These are phyloP conservation scores for Trametes pubescens DNA, from an alignment of 1,284 basidiomycete species.

Conservation along the genomic window DNA sequence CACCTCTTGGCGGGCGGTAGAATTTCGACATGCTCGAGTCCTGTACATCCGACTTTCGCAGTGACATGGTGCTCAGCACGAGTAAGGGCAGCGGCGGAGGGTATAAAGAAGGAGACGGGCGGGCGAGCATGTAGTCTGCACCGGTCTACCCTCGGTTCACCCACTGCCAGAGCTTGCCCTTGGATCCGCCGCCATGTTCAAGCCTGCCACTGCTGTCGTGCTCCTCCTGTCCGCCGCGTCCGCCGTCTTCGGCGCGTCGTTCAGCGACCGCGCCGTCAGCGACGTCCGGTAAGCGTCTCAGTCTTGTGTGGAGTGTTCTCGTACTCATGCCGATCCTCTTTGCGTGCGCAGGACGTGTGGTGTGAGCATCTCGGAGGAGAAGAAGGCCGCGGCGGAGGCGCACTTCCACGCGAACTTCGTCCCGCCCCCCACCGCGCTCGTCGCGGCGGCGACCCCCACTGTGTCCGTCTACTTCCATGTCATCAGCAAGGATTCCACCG, in stretches of 20 bases:
- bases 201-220: slow-evolving; percentile 18
- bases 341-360: slow-evolving; percentile 44
- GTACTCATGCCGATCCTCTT: neutral
- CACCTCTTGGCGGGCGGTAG: neutral
- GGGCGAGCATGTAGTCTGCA: neutral
- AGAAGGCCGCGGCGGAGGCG: slow-evolving; percentile 48
- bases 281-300: neutral
- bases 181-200: slow-evolving; percentile 34
- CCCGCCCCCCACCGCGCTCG: slow-evolving; percentile 33
- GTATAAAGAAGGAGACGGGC: neutral
- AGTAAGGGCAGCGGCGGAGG: neutral
- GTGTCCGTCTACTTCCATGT: slow-evolving; percentile 57
- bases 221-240: slow-evolving; percentile 21
- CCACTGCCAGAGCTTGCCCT: slow-evolving; percentile 18
- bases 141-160: slow-evolving; percentile 9
- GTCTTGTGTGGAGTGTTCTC: neutral
- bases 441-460: slow-evolving; percentile 41
- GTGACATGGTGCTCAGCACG: neutral
- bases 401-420: slow-evolving; percentile 54
- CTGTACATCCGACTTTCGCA: neutral
- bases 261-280: slow-evolving; percentile 12
- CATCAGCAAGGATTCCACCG: slow-evolving; percentile 49
- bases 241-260: slow-evolving; percentile 18
- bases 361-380: slow-evolving; percentile 44
- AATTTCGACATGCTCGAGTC: too few species aligned